Evolutionary conservation across 305 asterid species (phyloP).

Genomic region (Salvia sclarea): DNA sequence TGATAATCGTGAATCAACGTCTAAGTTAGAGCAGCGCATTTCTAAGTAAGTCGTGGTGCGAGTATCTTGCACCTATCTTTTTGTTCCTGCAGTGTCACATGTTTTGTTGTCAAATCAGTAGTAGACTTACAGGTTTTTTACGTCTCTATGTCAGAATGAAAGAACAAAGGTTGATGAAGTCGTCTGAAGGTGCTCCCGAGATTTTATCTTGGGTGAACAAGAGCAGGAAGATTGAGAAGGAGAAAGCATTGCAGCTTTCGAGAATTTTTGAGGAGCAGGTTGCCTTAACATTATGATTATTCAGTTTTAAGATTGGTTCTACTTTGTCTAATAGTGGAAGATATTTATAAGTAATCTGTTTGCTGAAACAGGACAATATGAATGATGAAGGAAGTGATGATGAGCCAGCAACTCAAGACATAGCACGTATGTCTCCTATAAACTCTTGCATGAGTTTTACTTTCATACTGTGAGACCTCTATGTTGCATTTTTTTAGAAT

Average conservation of each 20-base stretch:
- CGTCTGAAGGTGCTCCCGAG: constrained; percentile 72
- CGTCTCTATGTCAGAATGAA: constrained; percentile 60
- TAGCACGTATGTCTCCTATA: constrained; percentile 46
- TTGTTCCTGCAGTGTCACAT: neutral
- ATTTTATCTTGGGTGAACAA: constrained; percentile 73
- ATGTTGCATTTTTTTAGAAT: too few relatives aligned
- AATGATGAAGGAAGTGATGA: constrained; percentile 77
- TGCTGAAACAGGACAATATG: constrained; percentile 72
- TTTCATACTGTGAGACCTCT: constrained; percentile 2
- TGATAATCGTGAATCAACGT: constrained; percentile 43
- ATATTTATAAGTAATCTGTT: constrained; percentile 19
- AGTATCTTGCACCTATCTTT: neutral
- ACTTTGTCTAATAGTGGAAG: constrained; percentile 24
- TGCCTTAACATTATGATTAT: constrained; percentile 14
- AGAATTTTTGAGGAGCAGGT: constrained; percentile 94
- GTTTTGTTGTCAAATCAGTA: constrained; percentile 1
- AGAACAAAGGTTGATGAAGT: constrained; percentile 74
- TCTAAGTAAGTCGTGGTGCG: constrained; percentile 53
- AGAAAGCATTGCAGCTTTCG: constrained; percentile 79
- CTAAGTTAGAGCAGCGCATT: constrained; percentile 71
- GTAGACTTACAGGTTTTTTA: constrained; percentile 10
- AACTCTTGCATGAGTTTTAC: neutral
- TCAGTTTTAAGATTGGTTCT: neutral
- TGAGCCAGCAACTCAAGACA: constrained; percentile 45
- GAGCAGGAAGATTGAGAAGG: constrained; percentile 81